These are phyloP conservation scores for Curvularia hawaiiensis DNA, from an alignment of 2,329 filamentous ascomycete species.

Conservation along the genomic window DNA sequence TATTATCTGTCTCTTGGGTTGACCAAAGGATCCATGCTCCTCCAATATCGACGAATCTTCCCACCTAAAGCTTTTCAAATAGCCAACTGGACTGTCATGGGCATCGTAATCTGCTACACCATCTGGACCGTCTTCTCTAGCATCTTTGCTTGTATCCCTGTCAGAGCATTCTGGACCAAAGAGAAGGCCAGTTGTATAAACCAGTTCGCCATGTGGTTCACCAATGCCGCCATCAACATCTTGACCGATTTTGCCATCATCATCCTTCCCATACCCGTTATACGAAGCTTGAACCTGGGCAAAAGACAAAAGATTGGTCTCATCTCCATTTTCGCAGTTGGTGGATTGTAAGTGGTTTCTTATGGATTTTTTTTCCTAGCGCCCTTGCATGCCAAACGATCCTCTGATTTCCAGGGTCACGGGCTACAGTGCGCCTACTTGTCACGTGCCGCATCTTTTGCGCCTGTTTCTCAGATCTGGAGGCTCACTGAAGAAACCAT, in stretches of 20 bases:
- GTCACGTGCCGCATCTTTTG: background rate
- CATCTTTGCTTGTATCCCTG: conserved; percentile 42
- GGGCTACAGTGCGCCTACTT: background rate
- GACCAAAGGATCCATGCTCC: conserved; percentile 42
- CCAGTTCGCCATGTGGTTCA: conserved; percentile 38
- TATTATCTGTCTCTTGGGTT: conserved; percentile 42
- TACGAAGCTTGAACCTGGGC: conserved; percentile 42
- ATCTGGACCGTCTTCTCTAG: conserved; percentile 41
- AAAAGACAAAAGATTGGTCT: conserved; percentile 45
- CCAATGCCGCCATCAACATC: conserved; percentile 37
- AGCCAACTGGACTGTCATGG: conserved; percentile 30
- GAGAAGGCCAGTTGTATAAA: conserved; percentile 39
- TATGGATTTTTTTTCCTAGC: background rate
- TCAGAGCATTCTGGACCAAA: conserved; percentile 43
- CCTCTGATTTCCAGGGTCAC: background rate
- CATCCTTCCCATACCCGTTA: conserved; percentile 43
- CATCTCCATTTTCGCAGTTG: conserved; percentile 46
- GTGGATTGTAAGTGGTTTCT: conserved; percentile 46
- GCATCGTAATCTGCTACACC: conserved; percentile 33
- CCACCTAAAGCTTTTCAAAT: conserved; percentile 34
- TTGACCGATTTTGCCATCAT: conserved; percentile 42
- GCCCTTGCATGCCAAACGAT: background rate
- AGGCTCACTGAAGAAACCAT: background rate
- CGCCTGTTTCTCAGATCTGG: background rate
- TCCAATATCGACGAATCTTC: conserved; percentile 43